Conservation (phyloP, 257 asterid genomes). For the Rhazya stricta region DNA sequence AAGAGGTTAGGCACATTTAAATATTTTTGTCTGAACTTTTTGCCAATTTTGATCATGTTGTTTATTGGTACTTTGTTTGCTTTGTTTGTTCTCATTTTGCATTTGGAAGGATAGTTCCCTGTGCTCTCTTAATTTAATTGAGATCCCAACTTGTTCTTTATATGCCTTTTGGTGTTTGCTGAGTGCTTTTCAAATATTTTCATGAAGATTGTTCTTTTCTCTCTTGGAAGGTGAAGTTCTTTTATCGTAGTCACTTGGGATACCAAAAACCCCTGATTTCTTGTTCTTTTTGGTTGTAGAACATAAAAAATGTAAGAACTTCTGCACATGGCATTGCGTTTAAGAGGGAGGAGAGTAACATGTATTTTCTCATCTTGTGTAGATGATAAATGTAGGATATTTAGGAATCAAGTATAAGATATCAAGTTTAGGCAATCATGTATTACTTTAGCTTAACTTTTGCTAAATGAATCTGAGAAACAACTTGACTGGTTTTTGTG, state of each 20-base stretch:
- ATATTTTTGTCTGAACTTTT: background rate
- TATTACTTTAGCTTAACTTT: background rate
- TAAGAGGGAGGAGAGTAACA: background rate
- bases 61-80: too few relatives aligned
- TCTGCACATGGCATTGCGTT: background rate
- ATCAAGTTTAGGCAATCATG: background rate
- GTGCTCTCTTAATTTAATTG: background rate
- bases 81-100: background rate
- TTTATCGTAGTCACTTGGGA: background rate
- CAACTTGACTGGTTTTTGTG: background rate
- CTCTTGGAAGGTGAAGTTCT: background rate
- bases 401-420: background rate
- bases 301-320: background rate
- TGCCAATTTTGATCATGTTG: background rate
- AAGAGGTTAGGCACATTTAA: constrained; percentile 49
- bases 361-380: background rate
- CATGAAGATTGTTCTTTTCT: background rate
- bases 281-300: background rate
- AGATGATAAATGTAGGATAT: background rate
- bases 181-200: background rate
- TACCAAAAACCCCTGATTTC: background rate
- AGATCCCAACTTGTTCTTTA: background rate
- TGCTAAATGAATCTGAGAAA: background rate
- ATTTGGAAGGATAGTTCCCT: background rate
- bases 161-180: background rate